A percentile compares a stretch with the other conserved stretches of the same genome.
Conservation (phyloP, 164 flowering plant genomes). For the Umbilicus rupestris region DNA sequence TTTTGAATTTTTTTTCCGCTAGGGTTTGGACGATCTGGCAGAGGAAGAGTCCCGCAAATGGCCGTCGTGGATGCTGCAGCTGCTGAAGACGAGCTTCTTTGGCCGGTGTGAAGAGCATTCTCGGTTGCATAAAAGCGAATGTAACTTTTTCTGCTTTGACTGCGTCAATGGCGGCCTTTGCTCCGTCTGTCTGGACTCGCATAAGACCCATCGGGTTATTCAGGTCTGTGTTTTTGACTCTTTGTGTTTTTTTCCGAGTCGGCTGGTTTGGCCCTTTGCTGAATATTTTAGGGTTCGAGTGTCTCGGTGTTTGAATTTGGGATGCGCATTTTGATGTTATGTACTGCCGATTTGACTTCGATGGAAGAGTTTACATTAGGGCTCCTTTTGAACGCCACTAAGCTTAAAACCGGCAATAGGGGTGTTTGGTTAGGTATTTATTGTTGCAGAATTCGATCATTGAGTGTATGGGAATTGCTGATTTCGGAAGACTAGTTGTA, state of each 20-base stretch:
- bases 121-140: slow-evolving; percentile 16
- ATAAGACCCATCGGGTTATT: slow-evolving; percentile 6
- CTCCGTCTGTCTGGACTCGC: slow-evolving; percentile 2
- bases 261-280: no score
- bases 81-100: slow-evolving; percentile 15
- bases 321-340: no score
- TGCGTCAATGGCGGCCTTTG: slow-evolving; percentile 13
- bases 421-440: neutral
- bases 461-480: neutral
- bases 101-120: slow-evolving; percentile 11
- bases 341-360: neutral
- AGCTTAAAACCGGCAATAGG: neutral
- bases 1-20: neutral
- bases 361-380: neutral
- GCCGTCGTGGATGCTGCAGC: slow-evolving; percentile 16
- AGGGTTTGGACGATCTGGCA: slow-evolving; percentile 5
- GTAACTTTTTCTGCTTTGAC: slow-evolving; percentile 22
- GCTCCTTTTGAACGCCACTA: neutral
- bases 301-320: no score
- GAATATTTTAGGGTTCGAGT: neutral
- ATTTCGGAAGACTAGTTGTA: neutral
- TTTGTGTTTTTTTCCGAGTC: neutral
- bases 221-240: slow-evolving; percentile 4
- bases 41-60: neutral
- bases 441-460: neutral